These are phyloP conservation scores for Solanum raphanifolium DNA, from an alignment of 257 asterid genomes.

Conservation along the genomic window DNA sequence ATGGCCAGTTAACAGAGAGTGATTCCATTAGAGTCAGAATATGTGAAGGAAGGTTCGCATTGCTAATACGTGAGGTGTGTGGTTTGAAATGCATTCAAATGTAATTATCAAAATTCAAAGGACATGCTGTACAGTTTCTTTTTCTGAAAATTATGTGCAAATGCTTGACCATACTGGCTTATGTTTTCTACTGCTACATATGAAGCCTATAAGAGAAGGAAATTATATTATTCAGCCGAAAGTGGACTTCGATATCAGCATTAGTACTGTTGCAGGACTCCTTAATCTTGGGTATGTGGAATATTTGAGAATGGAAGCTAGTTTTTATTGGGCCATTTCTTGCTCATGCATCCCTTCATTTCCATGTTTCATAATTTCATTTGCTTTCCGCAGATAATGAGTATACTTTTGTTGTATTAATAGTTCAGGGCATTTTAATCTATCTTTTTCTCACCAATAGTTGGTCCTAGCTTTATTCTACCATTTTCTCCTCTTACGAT, in stretches of 20 bases:
- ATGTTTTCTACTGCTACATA: not conserved
- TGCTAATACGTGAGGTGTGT: slow-evolving; percentile 91
- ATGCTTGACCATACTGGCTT: slow-evolving; percentile 11
- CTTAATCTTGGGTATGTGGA: slow-evolving; percentile 89
- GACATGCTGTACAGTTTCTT: not conserved
- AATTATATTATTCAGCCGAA: slow-evolving; percentile 91
- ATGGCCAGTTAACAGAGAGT: slow-evolving; percentile 79
- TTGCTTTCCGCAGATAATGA: not conserved
- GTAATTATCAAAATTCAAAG: not conserved
- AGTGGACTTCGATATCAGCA: slow-evolving; percentile 99
- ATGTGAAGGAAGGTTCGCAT: slow-evolving; percentile 95
- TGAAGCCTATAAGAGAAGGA: slow-evolving; percentile 96
- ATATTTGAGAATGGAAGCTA: not conserved
- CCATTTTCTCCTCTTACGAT: not conserved
- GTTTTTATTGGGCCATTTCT: not conserved
- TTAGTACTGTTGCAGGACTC: slow-evolving; percentile 94
- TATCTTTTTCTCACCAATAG: not conserved
- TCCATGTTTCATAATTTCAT: not conserved
- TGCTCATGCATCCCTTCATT: not conserved
- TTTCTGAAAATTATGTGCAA: not conserved
- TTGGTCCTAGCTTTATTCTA: not conserved
- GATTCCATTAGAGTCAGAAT: slow-evolving; percentile 91
- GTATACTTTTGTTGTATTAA: not conserved
- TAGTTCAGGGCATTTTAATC: not conserved
- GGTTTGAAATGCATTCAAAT: not conserved